These are phyloP conservation scores for Calophaca sinica DNA, from an alignment of 306 rosid genomes.

Conservation along the genomic window DNA sequence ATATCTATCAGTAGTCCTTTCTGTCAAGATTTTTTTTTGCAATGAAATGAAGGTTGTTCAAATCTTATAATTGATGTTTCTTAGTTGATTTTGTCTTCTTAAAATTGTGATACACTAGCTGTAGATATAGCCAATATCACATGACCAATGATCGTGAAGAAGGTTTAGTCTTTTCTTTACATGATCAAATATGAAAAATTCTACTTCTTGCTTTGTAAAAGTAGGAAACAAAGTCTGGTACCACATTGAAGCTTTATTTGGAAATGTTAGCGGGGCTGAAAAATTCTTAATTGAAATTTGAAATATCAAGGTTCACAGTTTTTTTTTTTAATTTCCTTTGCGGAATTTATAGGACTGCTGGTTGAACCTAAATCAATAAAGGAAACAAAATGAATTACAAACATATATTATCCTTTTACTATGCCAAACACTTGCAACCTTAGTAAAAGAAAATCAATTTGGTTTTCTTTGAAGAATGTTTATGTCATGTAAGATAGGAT, in stretches of 20 bases:
- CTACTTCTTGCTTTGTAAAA: not conserved
- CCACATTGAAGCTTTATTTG: not conserved
- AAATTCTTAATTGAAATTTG: not conserved
- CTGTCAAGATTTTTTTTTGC: not conserved
- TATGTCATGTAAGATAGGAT: not conserved
- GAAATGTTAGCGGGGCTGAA: not conserved
- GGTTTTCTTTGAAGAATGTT: not conserved
- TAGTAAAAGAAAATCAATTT: not conserved
- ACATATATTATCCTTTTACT: no score
- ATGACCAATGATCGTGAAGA: not conserved
- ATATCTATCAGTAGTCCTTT: not conserved
- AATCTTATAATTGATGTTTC: not conserved
- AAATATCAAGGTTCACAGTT: not conserved
- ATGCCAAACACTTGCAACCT: no score
- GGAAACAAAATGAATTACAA: no score
- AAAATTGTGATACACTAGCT: not conserved
- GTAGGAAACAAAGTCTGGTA: not conserved
- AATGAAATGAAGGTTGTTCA: slow-evolving; percentile 5
- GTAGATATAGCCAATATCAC: not conserved
- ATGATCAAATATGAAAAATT: not conserved
- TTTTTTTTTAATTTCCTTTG: no score
- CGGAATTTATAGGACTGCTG: not conserved
- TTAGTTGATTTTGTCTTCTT: not conserved
- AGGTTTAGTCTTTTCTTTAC: not conserved
- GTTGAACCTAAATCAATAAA: not conserved